Evolutionary conservation across 108 stramenopile genomes (phyloP), one percentile per base, ranked within the genome.

Genomic region (Ochromonas danica): DNA sequence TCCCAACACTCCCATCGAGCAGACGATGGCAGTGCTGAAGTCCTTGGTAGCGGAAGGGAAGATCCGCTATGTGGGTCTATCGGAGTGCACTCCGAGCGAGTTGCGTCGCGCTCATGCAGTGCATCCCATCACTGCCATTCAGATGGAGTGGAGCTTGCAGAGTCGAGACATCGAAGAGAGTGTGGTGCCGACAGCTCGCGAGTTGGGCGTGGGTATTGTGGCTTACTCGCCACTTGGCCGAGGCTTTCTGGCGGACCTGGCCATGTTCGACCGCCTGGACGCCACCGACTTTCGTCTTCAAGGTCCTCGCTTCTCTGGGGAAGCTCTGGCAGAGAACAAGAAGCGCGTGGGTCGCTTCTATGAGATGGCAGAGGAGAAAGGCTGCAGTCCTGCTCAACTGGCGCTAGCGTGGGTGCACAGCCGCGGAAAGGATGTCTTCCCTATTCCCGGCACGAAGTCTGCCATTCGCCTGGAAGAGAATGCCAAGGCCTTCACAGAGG

Each of bases 201-300:
- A 83, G 45, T 71, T 86, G 38, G 85, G 61, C 35, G 71, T 86
- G 35, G 41, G 60, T 36, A 63, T 86, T 30, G 85, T 86, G 1
- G 85, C 85, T 0, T 86, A 86, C 42, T 77, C 80, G 10, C 85
- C 85, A 0, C 80, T 86, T 6, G 71, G 41, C 0, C 70, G 85
- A 6, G 78, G 78, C 38, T 43, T 86, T 31, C 65, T 86, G 38
- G 83, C 85, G 17, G 31, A 38, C 77, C 65, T 78, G 72, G 33
- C 67, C 36, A 31, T 31, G 14, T 40, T 70, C 36, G 36, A 38
- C 22, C 39, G 33, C 67, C n/a, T 75, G 57, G 80, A 81, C 31
- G 51, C 67, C 31, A 27, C 39, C 39, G 85, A 86, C 57, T 86
- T 43, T 43, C 85, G 85, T 3, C 38, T 33, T 10, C 22, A 51